Base-by-base conservation (phyloP, 805 yeast genomes). In the Lipomyces kockii region DNA sequence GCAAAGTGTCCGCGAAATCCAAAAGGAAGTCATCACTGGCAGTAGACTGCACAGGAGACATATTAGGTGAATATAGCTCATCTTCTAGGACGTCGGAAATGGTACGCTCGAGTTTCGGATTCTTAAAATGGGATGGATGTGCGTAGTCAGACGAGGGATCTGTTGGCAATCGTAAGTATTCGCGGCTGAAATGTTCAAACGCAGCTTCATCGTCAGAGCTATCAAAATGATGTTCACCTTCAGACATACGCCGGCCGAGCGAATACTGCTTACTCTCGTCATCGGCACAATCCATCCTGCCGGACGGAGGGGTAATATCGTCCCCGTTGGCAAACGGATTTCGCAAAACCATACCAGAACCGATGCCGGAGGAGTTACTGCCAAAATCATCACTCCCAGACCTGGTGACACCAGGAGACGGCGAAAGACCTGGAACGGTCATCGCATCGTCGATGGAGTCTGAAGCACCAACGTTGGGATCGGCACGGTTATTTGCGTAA, bases 41-140 rank as follows among this genome's bases (percentile, higher is more conserved):
- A 11, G 68, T 62, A 14, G 72, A 67, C 22, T 58, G 72, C 25
- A 61, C 72, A 2, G 72, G 72, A 1, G 72, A 69, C 71, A 69
- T 67, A 56, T 55, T 64, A 1, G 72, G 72, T 2, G 72, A 58
- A 70, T 85, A 85, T 37, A 86, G 77, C 67, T 86, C 89, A 64
- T 86, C 89, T 69, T 86, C 89, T 82, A 85, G 82, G 25, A 85
- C 83, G 69, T 86, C 89, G 20, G 86, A 84, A 63, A 85, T 75
- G 25, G 88, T 80, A 72, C 86, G 83, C 75, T 84, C 83, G 53
- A 84, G 78, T 17, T 79, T 76, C 32, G 88, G 88, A 39, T 69
- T 69, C 53, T 65, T 65, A 66, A 83, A 80, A 27, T 79, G 27
- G 1, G 69, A 61, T 5, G 63, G 60, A 25, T 20, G 57, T 12